Evolutionary conservation across 345 rosid genomes (phyloP), one percentile per base, ranked within the genome.

Genomic region (Rhizophora mangle): DNA sequence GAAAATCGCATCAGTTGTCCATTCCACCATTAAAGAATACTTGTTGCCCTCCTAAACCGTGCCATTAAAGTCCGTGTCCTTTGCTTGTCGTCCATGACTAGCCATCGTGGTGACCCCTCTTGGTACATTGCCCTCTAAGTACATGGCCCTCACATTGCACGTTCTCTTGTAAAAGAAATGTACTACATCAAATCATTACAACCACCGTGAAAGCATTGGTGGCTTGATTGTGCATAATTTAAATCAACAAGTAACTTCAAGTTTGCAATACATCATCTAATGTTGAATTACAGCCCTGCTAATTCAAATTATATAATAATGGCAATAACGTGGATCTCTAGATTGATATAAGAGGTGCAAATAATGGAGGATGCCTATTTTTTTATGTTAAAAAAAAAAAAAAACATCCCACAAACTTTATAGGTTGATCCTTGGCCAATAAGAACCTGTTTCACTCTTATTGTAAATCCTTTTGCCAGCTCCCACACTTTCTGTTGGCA

Each of bases 1-100:
- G 13, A 34, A 32, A 53, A 29, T 8, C 63, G 26, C 19, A 15
- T 26, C 46, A 37, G 27, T 57, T 57, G 55, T 58, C 62, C 7
- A 24, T 20, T 31, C 59, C n/a, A 19, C 58, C 39, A 29, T 37
- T 18, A 16, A 21, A 46, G 56, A 54, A 24, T 19, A 27, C 6
- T 46, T 19, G 47, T 39, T 67, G 63, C 36, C 36, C 51, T 7
- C 34, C 55, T 46, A 21, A 58, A 57, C 63, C 26, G n/a, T 68
- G 55, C 26, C 71, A 68, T 58, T 43, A 39, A 58, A 43, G 63
- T 32, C 71, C 63, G 43, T 68, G 63, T 43, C 63, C 63, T 37
- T 54, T 36, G 24, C 55, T 32, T 54, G 61, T 67, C 62, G 32
- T 55, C 63, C 34, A 39, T 5, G 32, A n/a, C 49, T 13, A 43